Evolutionary conservation across 2,329 filamentous ascomycete species (phyloP).

Genomic region (Dendryphion nanum): DNA sequence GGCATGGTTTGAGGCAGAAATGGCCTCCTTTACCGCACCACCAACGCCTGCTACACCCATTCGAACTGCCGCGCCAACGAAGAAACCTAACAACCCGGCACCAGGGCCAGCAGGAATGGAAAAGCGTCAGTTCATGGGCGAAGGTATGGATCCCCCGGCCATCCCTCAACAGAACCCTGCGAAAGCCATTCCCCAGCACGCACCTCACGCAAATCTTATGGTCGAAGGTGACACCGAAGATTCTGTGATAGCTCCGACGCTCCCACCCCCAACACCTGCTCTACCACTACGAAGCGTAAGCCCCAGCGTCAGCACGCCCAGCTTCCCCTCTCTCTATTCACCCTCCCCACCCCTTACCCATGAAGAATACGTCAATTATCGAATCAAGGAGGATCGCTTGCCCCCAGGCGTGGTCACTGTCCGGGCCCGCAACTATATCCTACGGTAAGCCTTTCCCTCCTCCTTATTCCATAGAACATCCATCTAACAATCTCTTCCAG

Average conservation of each 20-base stretch:
- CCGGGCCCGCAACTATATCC: conserved; percentile 59
- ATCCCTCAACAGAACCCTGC: background rate
- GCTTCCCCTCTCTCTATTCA: conserved; percentile 30
- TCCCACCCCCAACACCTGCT: conserved; percentile 16
- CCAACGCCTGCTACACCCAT: background rate
- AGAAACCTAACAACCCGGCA: background rate
- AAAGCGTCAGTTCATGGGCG: conserved; percentile 5
- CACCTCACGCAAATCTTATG: background rate
- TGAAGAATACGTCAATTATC: conserved; percentile 35
- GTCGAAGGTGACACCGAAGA: conserved; percentile 3
- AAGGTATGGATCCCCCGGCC: conserved; percentile 1
- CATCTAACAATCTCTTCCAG: conserved; percentile 14
- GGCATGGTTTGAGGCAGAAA: conserved; percentile 25
- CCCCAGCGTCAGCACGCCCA: conserved; percentile 21
- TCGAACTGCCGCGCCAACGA: background rate
- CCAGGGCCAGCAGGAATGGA: background rate
- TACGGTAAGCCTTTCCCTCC: conserved; percentile 46
- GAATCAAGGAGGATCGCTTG: conserved; percentile 46
- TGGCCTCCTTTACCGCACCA: conserved; percentile 26
- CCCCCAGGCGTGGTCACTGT: conserved; percentile 58
- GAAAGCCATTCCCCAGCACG: background rate
- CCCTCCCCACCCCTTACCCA: conserved; percentile 30
- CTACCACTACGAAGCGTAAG: background rate
- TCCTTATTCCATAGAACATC: background rate
- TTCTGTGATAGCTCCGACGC: background rate